A percentile compares a stretch with the other conserved stretches of the same genome.
Evolutionary conservation across 306 rosid species (phyloP).

Genomic region (Quercus variabilis): DNA sequence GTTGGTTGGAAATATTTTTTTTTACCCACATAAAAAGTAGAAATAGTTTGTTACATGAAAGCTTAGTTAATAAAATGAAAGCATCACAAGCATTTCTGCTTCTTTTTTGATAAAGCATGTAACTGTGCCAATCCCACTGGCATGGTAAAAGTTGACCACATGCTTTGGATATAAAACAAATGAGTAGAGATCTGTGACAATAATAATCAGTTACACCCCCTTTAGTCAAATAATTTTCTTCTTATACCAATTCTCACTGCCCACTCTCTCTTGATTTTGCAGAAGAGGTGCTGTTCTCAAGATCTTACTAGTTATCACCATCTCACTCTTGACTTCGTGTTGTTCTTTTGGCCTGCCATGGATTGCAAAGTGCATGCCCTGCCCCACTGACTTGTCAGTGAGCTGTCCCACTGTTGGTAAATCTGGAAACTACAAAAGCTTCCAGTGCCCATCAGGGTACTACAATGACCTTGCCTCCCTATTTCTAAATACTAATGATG

Average conservation of each 20-base stretch:
- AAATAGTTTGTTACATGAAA: background rate
- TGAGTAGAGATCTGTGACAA: background rate
- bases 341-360: constrained; percentile 75
- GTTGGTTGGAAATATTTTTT: background rate
- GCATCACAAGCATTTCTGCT: background rate
- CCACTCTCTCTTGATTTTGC: constrained; percentile 32
- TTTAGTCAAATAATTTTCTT: constrained; percentile 4
- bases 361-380: constrained; percentile 58
- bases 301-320: constrained; percentile 47
- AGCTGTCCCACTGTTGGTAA: constrained; percentile 60
- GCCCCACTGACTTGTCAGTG: constrained; percentile 47
- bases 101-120: background rate
- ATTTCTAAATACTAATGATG: constrained; percentile 83
- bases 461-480: constrained; percentile 96
- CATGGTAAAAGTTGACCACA: background rate
- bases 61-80: background rate
- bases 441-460: constrained; percentile 73
- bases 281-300: constrained; percentile 70
- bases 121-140: background rate
- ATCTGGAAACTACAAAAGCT: constrained; percentile 75
- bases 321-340: constrained; percentile 73
- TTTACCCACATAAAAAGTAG: background rate
- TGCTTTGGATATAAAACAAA: background rate
- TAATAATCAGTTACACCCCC: background rate
- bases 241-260: background rate